Percentiles rank a stretch among this genome's conserved stretches.
Conservation (phyloP, 495 filamentous ascomycete genomes). For the Neurospora intermedia region DNA sequence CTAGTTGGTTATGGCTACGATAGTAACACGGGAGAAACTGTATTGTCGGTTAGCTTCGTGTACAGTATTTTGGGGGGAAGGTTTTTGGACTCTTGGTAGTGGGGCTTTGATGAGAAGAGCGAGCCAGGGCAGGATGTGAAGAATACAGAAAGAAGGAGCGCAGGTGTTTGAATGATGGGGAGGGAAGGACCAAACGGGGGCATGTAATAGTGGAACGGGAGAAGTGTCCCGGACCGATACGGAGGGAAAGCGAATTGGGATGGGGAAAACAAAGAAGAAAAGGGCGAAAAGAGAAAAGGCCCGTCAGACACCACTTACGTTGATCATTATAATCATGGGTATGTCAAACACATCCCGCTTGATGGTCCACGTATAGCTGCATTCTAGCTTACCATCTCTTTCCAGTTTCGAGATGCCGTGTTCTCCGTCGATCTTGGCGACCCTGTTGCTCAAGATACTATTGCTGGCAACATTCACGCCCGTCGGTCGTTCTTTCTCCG, state of each 20-base stretch:
- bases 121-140: neutral
- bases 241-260: neutral
- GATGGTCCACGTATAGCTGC: slow-evolving; percentile 92
- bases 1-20: slow-evolving; percentile 36
- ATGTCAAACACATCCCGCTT: slow-evolving; percentile 97
- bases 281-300: neutral
- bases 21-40: slow-evolving; percentile 45
- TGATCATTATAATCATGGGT: slow-evolving; percentile 95
- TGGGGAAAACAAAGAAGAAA: neutral
- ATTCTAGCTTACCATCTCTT: slow-evolving; percentile 86
- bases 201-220: neutral
- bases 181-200: neutral
- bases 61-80: neutral
- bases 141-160: neutral
- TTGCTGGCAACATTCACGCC: slow-evolving; percentile 7
- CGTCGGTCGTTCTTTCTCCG: slow-evolving; percentile 1
- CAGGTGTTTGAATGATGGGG: neutral
- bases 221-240: neutral
- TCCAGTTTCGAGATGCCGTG: slow-evolving; percentile 66
- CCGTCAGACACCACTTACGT: slow-evolving; percentile 51
- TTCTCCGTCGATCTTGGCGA: slow-evolving; percentile 59
- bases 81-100: neutral
- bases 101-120: neutral
- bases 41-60: slow-evolving; percentile 9
- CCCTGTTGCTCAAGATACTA: slow-evolving; percentile 42